Conservation (phyloP, 2,329 filamentous ascomycete species). For the Sporothrix dimorphospora region DNA sequence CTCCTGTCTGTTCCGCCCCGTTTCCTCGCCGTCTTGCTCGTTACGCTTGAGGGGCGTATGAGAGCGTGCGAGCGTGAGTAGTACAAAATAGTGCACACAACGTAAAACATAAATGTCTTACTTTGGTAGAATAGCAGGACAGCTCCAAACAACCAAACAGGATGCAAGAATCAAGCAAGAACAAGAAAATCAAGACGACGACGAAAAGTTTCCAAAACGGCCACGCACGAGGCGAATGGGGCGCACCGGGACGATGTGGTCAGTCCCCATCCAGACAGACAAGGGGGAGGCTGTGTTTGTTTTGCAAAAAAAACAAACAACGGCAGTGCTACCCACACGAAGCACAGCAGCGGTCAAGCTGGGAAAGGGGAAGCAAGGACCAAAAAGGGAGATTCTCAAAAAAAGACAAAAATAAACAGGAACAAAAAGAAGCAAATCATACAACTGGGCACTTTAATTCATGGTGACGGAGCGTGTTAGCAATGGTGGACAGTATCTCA, state of each 20-base stretch:
- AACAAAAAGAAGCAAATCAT: background rate
- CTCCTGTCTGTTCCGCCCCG: background rate
- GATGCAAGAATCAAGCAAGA: background rate
- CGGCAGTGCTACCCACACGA: background rate
- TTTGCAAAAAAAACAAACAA: background rate
- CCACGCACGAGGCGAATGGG: background rate
- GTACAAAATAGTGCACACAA: constrained; percentile 4
- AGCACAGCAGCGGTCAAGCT: background rate
- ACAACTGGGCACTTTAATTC: background rate
- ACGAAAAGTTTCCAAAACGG: background rate
- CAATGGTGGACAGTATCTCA: background rate
- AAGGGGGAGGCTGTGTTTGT: constrained; percentile 1
- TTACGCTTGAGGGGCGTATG: constrained; percentile 6
- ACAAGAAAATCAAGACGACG: background rate
- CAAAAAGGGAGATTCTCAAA: no score
- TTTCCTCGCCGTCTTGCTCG: background rate
- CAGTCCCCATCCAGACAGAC: background rate
- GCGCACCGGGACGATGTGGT: background rate
- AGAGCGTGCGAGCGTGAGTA: constrained; percentile 7
- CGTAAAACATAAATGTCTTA: constrained; percentile 18
- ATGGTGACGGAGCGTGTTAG: background rate
- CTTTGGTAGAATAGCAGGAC: background rate
- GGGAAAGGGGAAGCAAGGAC: background rate
- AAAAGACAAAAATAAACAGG: no score
- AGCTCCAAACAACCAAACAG: background rate